A percentile compares a stretch with the other conserved stretches of the same genome.
phyloP scores from a whole-genome alignment of 257 asterid species.

The Cruciata laevipes region DNA sequence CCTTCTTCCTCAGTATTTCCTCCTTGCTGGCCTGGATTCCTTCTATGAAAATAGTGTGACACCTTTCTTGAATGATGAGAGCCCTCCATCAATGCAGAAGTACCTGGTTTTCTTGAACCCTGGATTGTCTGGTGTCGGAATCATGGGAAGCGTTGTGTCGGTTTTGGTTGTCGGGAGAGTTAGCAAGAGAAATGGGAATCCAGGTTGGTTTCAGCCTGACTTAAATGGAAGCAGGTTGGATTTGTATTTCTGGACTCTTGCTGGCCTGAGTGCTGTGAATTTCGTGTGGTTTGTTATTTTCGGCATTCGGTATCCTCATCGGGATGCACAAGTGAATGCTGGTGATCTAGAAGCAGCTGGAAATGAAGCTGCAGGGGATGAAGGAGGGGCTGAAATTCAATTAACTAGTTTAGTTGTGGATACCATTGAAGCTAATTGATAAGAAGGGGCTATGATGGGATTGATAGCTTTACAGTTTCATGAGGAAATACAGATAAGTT shows the following conservation, averaged over 20 bases:
- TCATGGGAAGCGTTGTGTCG: constrained; percentile 25
- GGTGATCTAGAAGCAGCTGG: neutral
- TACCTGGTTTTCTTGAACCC: constrained; percentile 20
- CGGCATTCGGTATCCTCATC: constrained; percentile 5
- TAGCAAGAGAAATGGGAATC: constrained; percentile 34
- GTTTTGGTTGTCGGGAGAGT: constrained; percentile 43
- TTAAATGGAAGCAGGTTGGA: constrained; percentile 57
- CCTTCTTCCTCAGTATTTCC: constrained; percentile 45
- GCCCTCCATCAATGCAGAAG: constrained; percentile 24
- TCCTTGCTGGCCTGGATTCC: constrained; percentile 37
- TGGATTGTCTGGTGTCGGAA: constrained; percentile 45
- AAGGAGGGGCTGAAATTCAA: neutral
- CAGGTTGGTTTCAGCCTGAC: constrained; percentile 47
- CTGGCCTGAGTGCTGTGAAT: constrained; percentile 33
- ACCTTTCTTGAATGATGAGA: constrained; percentile 21
- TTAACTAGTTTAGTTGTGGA: neutral
- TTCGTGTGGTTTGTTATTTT: constrained; percentile 12
- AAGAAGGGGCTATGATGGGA: no score
- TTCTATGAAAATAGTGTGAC: constrained; percentile 23
- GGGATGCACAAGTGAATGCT: neutral
- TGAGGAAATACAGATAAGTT: neutral
- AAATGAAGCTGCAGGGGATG: neutral
- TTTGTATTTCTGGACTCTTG: constrained; percentile 46
- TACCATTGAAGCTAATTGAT: neutral
- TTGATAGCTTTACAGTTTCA: no score